Conservation (phyloP, 1,284 basidiomycete species). For the Pyrrhoderma noxium region DNA sequence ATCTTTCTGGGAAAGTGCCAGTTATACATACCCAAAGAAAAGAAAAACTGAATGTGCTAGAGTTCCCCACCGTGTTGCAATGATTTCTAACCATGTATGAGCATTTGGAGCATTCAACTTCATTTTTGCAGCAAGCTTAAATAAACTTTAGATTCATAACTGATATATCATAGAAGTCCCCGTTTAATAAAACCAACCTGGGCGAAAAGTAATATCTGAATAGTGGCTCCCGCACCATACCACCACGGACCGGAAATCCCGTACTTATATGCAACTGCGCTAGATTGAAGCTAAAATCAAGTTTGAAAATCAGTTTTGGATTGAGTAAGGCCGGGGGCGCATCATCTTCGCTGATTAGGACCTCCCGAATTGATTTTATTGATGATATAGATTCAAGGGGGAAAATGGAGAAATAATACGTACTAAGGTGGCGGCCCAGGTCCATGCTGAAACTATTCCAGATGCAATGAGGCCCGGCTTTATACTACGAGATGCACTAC, state of each 20-base stretch:
- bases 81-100: conserved; percentile 60
- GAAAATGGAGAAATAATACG: conserved; percentile 20
- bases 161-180: not conserved
- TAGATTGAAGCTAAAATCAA: conserved; percentile 53
- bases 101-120: conserved; percentile 57
- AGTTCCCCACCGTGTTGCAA: conserved; percentile 49
- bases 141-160: conserved; percentile 1
- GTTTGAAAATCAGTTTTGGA: not conserved
- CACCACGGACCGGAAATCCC: conserved; percentile 70
- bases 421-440: conserved; percentile 73
- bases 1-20: not conserved
- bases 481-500: conserved; percentile 71
- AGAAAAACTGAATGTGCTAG: conserved; percentile 55
- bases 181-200: conserved; percentile 28
- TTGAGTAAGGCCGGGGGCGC: not conserved
- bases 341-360: no score
- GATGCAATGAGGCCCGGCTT: conserved; percentile 88
- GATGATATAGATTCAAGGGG: not conserved
- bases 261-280: conserved; percentile 78
- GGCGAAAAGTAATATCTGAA: conserved; percentile 43
- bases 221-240: conserved; percentile 48
- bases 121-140: conserved; percentile 43
- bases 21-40: conserved; percentile 45
- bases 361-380: no score
- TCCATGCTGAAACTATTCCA: conserved; percentile 84